Base-by-base conservation (phyloP, 306 rosid genomes). In the Sicyos edulis region DNA sequence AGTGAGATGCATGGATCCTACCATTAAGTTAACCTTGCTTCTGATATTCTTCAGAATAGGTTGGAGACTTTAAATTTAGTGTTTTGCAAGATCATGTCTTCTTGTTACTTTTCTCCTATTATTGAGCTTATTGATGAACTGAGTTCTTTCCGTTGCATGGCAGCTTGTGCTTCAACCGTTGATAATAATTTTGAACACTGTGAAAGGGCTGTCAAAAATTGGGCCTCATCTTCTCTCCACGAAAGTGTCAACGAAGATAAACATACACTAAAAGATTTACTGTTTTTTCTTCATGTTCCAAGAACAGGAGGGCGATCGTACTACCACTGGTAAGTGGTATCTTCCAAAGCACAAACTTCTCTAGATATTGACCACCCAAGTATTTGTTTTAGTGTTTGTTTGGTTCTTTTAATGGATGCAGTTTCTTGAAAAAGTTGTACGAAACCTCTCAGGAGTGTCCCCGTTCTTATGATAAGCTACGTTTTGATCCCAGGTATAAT, bases 261-360 rank as follows among this genome's bases (percentile, higher is more conserved):
- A 26, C 97, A 87, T 81, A 85, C 79, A 1, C 77, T 91, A 16
- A 79, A 66, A 85, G 96, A 87, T 72, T 89, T 95, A 81, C 78
- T 95, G 69, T 95, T 89, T 82, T 95, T 95, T 77, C 96, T 95
- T 49, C 99, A 95, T 75, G 83, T 95, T 65, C 99, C 97, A 8
- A 85, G 99, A 83, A 95, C 99, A 22, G 97, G 97, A 75, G 99
- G 99, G 37, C 86, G 97, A 12, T 86, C 99, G 7, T 95, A 91
- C 81, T 91, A 87, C 63, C 95, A 89, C 37, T 91, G 99, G 97
- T 91, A 85, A 79, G n/a, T n/a, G n/a, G n/a, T n/a, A n/a, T n/a
- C 76, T 66, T 37, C 21, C 51, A 49, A 24, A 47, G 7, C 57
- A 13, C 29, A 49, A 68, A 13, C 2, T 68, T 68, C 21, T 8